Percentiles rank a stretch among this genome's conserved stretches.
These are phyloP conservation scores for Arabis hirsuta DNA, from an alignment of 345 rosid species.

Conservation along the genomic window DNA sequence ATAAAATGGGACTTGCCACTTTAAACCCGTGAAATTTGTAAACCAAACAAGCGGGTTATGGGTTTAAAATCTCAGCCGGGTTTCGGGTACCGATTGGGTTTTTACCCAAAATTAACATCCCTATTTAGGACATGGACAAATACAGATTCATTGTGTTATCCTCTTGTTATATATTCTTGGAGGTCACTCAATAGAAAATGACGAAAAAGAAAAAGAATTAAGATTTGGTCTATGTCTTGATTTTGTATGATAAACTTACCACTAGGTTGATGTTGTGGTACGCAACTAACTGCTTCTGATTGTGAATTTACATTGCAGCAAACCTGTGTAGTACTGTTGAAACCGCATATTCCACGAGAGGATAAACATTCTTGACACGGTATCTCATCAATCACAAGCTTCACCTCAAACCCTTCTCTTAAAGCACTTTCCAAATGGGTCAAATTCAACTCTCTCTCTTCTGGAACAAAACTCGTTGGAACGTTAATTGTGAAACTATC, in stretches of 20 bases:
- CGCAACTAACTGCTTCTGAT: neutral
- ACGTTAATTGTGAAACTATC: no score
- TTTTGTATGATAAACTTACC: slow-evolving; percentile 23
- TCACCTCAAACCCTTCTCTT: slow-evolving; percentile 38
- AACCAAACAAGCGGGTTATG: no score
- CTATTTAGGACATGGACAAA: no score
- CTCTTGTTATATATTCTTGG: slow-evolving; percentile 4
- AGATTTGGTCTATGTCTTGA: no score
- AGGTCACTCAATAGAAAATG: neutral
- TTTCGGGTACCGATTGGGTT: no score
- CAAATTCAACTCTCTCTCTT: no score
- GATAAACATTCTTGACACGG: slow-evolving; percentile 26
- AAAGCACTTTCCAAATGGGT: neutral
- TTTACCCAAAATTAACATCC: no score
- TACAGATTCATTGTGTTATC: neutral
- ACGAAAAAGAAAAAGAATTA: no score
- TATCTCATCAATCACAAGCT: slow-evolving; percentile 10
- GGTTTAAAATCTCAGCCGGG: no score
- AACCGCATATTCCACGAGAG: neutral
- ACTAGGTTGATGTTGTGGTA: neutral
- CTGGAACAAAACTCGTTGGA: no score
- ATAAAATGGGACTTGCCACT: no score
- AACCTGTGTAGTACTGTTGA: neutral
- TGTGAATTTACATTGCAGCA: slow-evolving; percentile 20
- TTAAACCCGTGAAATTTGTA: no score